Evolutionary conservation across 305 asterid genomes (phyloP), one percentile per base, ranked within the genome.

Genomic region (Fraxinus xanthoxyloides): DNA sequence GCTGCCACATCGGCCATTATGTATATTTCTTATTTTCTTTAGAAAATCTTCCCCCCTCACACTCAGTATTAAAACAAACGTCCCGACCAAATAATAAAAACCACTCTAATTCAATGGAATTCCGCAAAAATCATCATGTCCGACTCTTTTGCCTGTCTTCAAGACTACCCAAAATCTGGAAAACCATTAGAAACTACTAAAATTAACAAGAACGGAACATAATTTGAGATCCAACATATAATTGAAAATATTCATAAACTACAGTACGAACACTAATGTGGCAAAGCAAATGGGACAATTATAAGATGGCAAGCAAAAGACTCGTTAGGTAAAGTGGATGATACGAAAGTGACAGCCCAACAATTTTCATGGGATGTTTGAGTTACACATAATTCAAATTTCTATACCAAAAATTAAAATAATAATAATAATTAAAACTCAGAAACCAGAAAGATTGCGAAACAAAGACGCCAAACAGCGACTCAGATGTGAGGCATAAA

Each of bases 1-100:
- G 89, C 90, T 7, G 90, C 94, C 13, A 93, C 93, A 87, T 95
- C 98, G 61, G 90, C 91, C 98, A 94, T 94, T 61, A 67, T 59
- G 77, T 63, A 82, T 77, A 81, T 80, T 51, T 43, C 40, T 76
- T 61, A 83, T 78, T 80, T 80, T 54, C 36, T 82, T 73, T 59
- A 21, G 61, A 23, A 51, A 76, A 80, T 38, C 38, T 24, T 30
- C 82, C 84, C 34, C 80, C 86, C 77, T 81, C 79, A 83, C 82
- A 81, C 82, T 75, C 84, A 85, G 24, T n/a, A 56, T n/a, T n/a
- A 19, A 56, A 56, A 56, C 3, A 19, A 56, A 56, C 3, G 26
- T 56, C 26, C 10, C 28, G 10, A 56, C 28, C 67, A 19, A 56
- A n/a, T 56, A 56, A 56, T n/a, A 19, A 56, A n/a, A 19, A 56